Evolutionary conservation across 2,329 filamentous ascomycete genomes (phyloP).

Genomic region (Ambrosiella xylebori): DNA sequence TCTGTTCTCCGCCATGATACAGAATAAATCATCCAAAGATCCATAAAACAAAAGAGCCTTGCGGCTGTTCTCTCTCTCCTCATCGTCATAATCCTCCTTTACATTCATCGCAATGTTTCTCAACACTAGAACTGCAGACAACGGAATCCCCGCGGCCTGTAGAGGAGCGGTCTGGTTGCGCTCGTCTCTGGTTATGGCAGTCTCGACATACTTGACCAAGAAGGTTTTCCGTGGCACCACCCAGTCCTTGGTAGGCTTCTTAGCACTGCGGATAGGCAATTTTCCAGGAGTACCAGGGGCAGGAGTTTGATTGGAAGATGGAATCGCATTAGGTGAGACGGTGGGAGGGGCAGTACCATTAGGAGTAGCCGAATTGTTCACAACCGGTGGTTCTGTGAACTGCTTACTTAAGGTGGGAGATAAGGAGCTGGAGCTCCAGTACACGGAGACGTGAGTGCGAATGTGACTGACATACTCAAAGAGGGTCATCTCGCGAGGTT

Average conservation of each 20-base stretch:
- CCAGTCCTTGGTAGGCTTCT: conserved; percentile 22
- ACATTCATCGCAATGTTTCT: conserved; percentile 59
- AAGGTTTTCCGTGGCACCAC: conserved; percentile 39
- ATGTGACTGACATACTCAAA: conserved; percentile 44
- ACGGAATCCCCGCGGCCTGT: conserved; percentile 60
- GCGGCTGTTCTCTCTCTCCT: conserved; percentile 30
- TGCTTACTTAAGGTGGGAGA: neutral
- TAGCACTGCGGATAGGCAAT: conserved; percentile 11
- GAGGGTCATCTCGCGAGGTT: conserved; percentile 28
- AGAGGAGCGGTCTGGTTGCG: conserved; percentile 37
- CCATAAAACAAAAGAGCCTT: conserved; percentile 52
- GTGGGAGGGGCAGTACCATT: neutral
- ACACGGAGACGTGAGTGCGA: conserved; percentile 45
- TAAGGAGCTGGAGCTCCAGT: conserved; percentile 1
- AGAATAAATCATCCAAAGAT: conserved; percentile 45
- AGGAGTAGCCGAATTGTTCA: neutral
- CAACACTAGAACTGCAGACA: conserved; percentile 60
- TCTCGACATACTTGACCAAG: conserved; percentile 37
- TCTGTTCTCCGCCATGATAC: conserved; percentile 53
- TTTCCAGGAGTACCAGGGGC: conserved; percentile 6
- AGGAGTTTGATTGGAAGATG: neutral
- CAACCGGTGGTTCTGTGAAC: neutral
- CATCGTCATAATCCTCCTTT: conserved; percentile 27
- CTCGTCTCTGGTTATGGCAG: conserved; percentile 37
- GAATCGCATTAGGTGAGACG: neutral